These are phyloP conservation scores for Collybiopsis luxurians DNA, from an alignment of 768 basidiomycete genomes.

Conservation along the genomic window DNA sequence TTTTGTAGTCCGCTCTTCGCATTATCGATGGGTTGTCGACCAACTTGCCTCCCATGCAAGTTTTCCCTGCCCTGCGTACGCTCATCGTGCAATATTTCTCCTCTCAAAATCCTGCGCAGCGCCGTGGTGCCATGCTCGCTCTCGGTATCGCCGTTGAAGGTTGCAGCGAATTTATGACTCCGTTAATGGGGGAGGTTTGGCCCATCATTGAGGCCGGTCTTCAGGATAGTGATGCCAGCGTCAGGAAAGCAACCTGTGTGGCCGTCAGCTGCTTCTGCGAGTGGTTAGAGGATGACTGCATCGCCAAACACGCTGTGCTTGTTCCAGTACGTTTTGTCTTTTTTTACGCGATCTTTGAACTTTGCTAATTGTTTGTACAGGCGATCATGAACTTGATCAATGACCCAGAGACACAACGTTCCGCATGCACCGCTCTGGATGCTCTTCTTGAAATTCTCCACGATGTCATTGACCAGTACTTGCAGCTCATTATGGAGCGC, in stretches of 20 bases:
- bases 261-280: conserved; percentile 96
- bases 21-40: conserved; percentile 92
- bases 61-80: conserved; percentile 86
- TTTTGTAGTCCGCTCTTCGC: conserved; percentile 80
- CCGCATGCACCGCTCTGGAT: conserved; percentile 97
- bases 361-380: conserved; percentile 31
- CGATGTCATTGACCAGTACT: conserved; percentile 87
- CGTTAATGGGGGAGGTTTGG: conserved; percentile 90
- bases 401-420: conserved; percentile 81
- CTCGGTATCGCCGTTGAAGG: conserved; percentile 96
- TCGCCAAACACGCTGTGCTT: conserved; percentile 75
- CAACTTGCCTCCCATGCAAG: conserved; percentile 89
- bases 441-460: conserved; percentile 93
- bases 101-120: conserved; percentile 71
- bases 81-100: conserved; percentile 85
- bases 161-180: conserved; percentile 96
- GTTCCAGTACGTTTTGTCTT: conserved; percentile 65
- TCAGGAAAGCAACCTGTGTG: conserved; percentile 94
- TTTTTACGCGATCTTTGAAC: neutral
- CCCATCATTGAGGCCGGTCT: conserved; percentile 90
- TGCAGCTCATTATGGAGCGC: conserved; percentile 92
- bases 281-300: conserved; percentile 94
- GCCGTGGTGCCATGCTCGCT: conserved; percentile 93
- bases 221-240: conserved; percentile 75
- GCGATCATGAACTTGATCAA: conserved; percentile 90